Conservation (phyloP, 148 eudicot genomes). For the Silene conica region DNA sequence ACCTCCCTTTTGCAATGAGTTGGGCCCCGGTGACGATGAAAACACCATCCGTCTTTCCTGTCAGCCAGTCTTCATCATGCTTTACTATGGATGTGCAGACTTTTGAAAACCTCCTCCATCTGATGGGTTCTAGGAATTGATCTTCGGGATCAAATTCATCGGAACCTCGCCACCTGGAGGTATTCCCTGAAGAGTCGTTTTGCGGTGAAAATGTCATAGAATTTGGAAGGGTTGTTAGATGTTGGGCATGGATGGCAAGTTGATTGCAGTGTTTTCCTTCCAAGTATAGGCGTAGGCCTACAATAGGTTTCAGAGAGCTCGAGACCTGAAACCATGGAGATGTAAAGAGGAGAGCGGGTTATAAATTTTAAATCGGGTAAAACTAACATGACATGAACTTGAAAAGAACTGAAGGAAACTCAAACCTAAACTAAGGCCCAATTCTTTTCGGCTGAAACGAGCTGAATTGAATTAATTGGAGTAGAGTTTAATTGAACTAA, state of each 20-base stretch:
- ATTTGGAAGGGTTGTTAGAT: conserved; percentile 82
- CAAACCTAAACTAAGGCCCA: too few relatives aligned
- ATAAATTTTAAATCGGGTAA: too few relatives aligned
- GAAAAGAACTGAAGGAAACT: too few relatives aligned
- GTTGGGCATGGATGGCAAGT: conserved; percentile 79
- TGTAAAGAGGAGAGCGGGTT: neutral
- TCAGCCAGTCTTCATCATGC: conserved; percentile 67
- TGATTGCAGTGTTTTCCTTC: conserved; percentile 85
- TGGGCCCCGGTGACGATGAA: conserved; percentile 92
- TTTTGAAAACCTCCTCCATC: conserved; percentile 69
- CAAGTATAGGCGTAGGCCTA: conserved; percentile 75
- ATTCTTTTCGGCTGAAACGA: too few relatives aligned
- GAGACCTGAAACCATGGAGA: conserved; percentile 48
- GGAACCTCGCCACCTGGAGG: conserved; percentile 73
- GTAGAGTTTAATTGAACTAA: too few relatives aligned
- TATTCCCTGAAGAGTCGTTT: conserved; percentile 20
- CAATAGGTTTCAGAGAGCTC: conserved; percentile 61
- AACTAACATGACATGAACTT: too few relatives aligned
- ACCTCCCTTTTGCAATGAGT: conserved; percentile 72
- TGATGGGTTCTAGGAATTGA: conserved; percentile 65
- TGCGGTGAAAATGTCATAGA: conserved; percentile 41
- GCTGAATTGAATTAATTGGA: too few relatives aligned
- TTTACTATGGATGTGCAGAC: conserved; percentile 68
- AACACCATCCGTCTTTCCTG: conserved; percentile 44
- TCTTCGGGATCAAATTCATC: conserved; percentile 48